Conservation (phyloP, 306 rosid genomes). For the Vigna reflexopilosa region DNA sequence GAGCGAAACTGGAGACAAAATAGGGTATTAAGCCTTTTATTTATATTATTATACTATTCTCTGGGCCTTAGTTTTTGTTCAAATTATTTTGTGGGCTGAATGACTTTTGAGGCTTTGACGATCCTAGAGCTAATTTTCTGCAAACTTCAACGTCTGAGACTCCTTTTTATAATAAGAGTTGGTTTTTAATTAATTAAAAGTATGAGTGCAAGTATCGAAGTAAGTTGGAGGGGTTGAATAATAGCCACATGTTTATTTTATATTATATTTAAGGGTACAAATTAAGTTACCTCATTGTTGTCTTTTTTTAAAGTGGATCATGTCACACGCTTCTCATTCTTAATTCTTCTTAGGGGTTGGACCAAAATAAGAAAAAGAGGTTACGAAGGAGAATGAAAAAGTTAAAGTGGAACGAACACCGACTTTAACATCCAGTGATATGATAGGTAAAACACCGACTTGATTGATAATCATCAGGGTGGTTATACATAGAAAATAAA, state of each 20-base stretch:
- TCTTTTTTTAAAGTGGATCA: neutral
- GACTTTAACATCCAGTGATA: too few relatives aligned
- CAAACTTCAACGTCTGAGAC: neutral
- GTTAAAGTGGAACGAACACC: neutral
- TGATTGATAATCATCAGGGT: too few relatives aligned
- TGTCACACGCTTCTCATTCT: neutral
- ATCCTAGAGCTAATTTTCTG: neutral
- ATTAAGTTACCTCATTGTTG: neutral
- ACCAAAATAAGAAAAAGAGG: neutral
- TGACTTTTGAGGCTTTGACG: neutral
- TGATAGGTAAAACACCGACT: too few relatives aligned
- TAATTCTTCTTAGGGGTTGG: neutral
- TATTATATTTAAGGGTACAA: neutral
- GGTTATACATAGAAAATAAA: too few relatives aligned
- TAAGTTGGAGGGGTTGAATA: neutral
- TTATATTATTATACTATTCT: too few relatives aligned
- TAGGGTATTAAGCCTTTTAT: too few relatives aligned
- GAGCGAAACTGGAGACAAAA: too few relatives aligned
- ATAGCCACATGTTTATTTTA: conserved; percentile 8
- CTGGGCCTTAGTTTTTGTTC: too few relatives aligned
- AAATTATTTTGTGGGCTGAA: neutral
- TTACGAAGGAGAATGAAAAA: neutral
- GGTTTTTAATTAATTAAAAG: neutral
- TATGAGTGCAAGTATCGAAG: neutral
- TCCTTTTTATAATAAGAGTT: neutral